Conservation (phyloP, 495 filamentous ascomycete genomes). For the Thermothielavioides terrestris region DNA sequence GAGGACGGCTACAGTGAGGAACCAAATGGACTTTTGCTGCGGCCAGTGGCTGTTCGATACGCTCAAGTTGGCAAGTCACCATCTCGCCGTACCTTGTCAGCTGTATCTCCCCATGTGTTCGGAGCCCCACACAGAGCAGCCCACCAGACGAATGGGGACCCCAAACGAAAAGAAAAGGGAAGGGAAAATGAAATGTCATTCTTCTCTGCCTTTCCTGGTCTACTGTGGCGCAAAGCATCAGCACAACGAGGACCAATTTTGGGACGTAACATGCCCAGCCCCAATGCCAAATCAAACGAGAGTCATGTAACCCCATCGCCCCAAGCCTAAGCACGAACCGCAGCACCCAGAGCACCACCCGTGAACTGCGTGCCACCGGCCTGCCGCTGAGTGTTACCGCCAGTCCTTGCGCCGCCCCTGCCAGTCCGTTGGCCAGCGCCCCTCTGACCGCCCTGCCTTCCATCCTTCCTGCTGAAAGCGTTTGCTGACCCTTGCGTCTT, state of each 20-base stretch:
- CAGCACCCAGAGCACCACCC: slow-evolving; percentile 48
- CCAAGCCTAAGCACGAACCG: slow-evolving; percentile 40
- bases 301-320: slow-evolving; percentile 14
- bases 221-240: slow-evolving; percentile 18
- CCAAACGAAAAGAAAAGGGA: too few relatives aligned
- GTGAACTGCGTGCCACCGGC: slow-evolving; percentile 52
- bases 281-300: slow-evolving; percentile 28
- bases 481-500: slow-evolving; percentile 92
- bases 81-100: too few relatives aligned
- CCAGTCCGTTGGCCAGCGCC: slow-evolving; percentile 58
- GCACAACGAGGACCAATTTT: slow-evolving; percentile 19
- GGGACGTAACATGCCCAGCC: slow-evolving; percentile 24
- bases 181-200: slow-evolving; percentile 8
- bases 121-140: too few relatives aligned
- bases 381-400: slow-evolving; percentile 46
- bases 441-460: slow-evolving; percentile 63
- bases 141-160: too few relatives aligned
- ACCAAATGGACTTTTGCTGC: too few relatives aligned
- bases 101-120: too few relatives aligned
- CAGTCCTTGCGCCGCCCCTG: slow-evolving; percentile 53
- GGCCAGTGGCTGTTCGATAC: too few relatives aligned
- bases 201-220: slow-evolving; percentile 19
- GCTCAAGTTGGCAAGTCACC: too few relatives aligned
- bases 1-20: too few relatives aligned
- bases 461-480: slow-evolving; percentile 84